These are phyloP conservation scores for Moesziomyces sp. DNA, from an alignment of 1,284 basidiomycete species.

Conservation along the genomic window DNA sequence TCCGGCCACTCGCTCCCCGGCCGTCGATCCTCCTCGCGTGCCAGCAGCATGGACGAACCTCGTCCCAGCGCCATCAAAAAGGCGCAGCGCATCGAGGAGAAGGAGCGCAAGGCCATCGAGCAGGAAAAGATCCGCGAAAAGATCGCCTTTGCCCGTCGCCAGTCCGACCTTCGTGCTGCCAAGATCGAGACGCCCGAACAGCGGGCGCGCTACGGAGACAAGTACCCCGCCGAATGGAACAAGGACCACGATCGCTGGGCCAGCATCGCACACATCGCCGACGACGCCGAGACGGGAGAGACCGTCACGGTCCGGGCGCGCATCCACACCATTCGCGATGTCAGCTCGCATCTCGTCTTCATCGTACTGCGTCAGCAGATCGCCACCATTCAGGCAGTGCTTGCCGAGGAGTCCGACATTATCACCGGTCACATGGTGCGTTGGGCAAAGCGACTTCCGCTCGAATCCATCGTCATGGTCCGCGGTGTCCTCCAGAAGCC, in stretches of 20 bases:
- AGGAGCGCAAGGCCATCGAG: constrained; percentile 48
- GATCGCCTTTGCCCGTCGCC: constrained; percentile 38
- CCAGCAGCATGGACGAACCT: constrained; percentile 37
- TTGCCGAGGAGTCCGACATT: constrained; percentile 41
- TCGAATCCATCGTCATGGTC: constrained; percentile 60
- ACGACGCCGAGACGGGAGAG: constrained; percentile 41
- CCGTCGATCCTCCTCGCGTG: constrained; percentile 27
- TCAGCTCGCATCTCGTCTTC: constrained; percentile 60
- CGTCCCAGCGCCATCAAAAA: constrained; percentile 43
- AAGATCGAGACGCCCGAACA: constrained; percentile 56
- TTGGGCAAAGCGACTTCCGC: constrained; percentile 59
- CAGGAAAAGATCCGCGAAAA: constrained; percentile 27
- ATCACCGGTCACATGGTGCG: constrained; percentile 61
- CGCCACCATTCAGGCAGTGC: constrained; percentile 60
- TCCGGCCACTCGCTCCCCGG: constrained; percentile 24
- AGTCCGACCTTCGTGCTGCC: constrained; percentile 50
- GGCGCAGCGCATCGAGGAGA: constrained; percentile 43
- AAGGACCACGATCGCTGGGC: constrained; percentile 33
- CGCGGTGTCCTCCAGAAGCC: constrained; percentile 55
- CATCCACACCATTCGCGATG: constrained; percentile 59
- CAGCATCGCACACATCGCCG: constrained; percentile 31
- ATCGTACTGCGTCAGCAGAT: constrained; percentile 61
- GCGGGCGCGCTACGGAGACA: constrained; percentile 51
- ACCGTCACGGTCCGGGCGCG: constrained; percentile 52
- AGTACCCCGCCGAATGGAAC: constrained; percentile 41